Base-by-base conservation (phyloP, 169 alveolate genomes). In the Toxoplasma gondii region DNA sequence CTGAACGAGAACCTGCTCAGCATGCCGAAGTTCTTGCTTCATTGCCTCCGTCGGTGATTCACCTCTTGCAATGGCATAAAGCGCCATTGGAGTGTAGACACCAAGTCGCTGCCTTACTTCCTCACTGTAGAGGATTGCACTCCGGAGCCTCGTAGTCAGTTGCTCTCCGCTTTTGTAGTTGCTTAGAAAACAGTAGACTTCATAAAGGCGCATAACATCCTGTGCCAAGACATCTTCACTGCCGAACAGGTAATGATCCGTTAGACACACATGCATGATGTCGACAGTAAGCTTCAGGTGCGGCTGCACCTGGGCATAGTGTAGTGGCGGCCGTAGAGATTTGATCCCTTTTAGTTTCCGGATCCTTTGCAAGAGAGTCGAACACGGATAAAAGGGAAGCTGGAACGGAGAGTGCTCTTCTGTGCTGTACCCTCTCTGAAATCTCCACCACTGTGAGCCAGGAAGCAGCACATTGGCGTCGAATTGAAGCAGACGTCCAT, bases 91-190 rank as follows among this genome's bases (percentile, higher is more conserved):
- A 5, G 49, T 31, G 31, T 39, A 31, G 90, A 82, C 54, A 29
- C 90, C 92, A 41, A 88, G 78, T 24, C 88, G 82, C n/a, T 67
- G 41, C 34, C 92, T 91, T 27, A 92, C 69, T 92, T 92, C 95
- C 69, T 67, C 80, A 69, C 86, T 22, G 54, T 49, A 67, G 84
- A 58, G 88, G 41, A 82, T 34, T 38, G 88, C 88, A 49, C 95
- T 83, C 43, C 92, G 92, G 44, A 92, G 95, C 70, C 86, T 82
- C 29, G 88, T 78, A 24, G 95, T 67, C 36, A 92, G 92, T 83
- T 92, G 95, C 64, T 92, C 92, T 44, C 92, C 95, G 43, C 92
- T 84, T 29, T 58, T 49, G 81, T 67, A 83, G 78, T 90, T 88
- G 53, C 53, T 69, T 24, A 84, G 36, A 45, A 54, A 92, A 12